A percentile compares a stretch with the other conserved stretches of the same genome.
Evolutionary conservation across 179 eudicot genomes (phyloP).

Genomic region (Nepenthes alata): DNA sequence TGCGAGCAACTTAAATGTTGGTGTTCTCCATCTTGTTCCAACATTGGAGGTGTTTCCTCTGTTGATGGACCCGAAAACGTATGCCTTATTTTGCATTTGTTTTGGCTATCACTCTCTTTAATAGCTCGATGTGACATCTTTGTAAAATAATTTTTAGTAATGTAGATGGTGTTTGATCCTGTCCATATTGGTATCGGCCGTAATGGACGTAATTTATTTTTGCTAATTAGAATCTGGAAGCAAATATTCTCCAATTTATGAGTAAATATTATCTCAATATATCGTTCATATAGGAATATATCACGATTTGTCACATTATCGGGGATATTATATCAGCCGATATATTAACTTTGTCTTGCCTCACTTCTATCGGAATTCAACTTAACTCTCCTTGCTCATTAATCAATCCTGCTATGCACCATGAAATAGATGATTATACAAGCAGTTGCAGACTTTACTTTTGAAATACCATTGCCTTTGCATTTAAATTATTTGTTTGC

Average conservation of each 20-base stretch:
- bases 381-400: neutral
- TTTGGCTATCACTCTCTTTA: neutral
- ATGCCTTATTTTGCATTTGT: slow-evolving; percentile 18
- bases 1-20: slow-evolving; percentile 90
- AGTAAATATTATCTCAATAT: too few relatives aligned
- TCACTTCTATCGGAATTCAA: neutral
- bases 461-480: neutral
- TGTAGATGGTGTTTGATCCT: neutral
- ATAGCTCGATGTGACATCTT: neutral
- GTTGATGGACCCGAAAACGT: slow-evolving; percentile 72
- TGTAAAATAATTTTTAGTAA: neutral
- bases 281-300: too few relatives aligned
- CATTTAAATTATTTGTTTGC: neutral
- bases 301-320: too few relatives aligned
- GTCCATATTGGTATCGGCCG: too few relatives aligned
- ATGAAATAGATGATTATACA: neutral
- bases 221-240: too few relatives aligned
- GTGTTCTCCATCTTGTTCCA: slow-evolving; percentile 95
- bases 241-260: too few relatives aligned
- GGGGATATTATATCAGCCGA: too few relatives aligned
- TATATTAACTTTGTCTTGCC: too few relatives aligned
- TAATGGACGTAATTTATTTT: too few relatives aligned
- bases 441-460: neutral
- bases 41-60: slow-evolving; percentile 88
- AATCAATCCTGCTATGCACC: neutral